Base-by-base conservation (phyloP, 441 rosid genomes). In the Adansonia madagascariensis region DNA sequence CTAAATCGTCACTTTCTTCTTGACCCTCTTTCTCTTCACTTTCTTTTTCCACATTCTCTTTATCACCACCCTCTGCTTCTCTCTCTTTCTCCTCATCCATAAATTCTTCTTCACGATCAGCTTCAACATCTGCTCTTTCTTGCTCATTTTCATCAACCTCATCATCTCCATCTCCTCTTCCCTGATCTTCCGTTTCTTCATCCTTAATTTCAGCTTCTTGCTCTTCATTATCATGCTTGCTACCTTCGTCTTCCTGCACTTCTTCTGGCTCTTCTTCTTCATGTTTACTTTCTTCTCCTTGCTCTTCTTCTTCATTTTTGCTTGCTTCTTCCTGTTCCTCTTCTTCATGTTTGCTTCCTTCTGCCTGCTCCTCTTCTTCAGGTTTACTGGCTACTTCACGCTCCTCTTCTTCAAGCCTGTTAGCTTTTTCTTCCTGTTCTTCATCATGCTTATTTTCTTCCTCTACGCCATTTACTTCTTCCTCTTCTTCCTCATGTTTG, bases 31-130 rank as follows among this genome's bases (percentile, higher is more conserved):
- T 81, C 64, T 56, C 83, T 73, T 81, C 81, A 46, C 49, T 74
- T 3, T 75, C 75, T 52, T 66, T 76, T 52, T 22, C 74, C 78
- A 74, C 81, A 11, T 8, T 78, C 62, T 76, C 85, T 15, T 74
- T 79, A 68, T 68, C 86, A 61, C 74, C 79, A 61, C 52, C 69
- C 65, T 80, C 81, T 14, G 73, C 84, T 65, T 78, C 86, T 66
- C 78, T 83, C 68, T 84, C 91, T 75, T 82, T 88, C 84, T 87
- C 94, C 80, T 86, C 96, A 24, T 89, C 90, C 18, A 87, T 18
- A 14, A 84, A 57, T 12, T 89, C 97, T 72, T 88, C 91, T 57
- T 82, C 89, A 31, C 2, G 82, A 46, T 89, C 89, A 80, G 53
- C 81, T 72, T 85, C 93, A 77, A 60, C 91, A 22, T 2, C 85